These are phyloP conservation scores for Pseudogymnoascus sp. DNA, from an alignment of 2,329 filamentous ascomycete genomes.

Conservation along the genomic window DNA sequence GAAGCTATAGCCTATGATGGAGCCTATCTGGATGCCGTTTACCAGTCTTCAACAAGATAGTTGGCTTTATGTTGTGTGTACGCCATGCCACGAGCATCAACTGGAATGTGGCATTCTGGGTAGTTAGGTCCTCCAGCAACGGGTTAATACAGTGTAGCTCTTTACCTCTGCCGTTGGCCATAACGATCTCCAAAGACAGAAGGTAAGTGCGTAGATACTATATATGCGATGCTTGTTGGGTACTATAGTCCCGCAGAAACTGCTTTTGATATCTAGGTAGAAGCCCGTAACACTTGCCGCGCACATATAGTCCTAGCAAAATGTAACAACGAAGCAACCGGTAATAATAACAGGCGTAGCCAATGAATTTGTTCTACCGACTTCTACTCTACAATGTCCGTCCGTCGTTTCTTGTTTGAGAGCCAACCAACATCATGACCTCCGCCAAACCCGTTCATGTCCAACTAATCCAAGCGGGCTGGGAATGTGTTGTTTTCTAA, in stretches of 20 bases:
- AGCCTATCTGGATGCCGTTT: neutral
- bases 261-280: neutral
- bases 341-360: constrained; percentile 5
- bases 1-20: neutral
- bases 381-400: constrained; percentile 8
- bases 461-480: constrained; percentile 49
- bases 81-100: neutral
- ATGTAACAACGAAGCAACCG: neutral
- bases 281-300: neutral
- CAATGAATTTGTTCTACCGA: constrained; percentile 7
- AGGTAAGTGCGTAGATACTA: neutral
- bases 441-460: neutral
- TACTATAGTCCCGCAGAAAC: neutral
- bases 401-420: neutral
- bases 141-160: neutral
- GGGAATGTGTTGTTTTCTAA: constrained; percentile 63
- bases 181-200: neutral
- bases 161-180: neutral
- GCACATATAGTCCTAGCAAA: neutral
- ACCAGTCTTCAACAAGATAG: neutral
- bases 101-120: neutral
- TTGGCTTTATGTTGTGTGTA: neutral
- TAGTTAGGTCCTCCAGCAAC: neutral
- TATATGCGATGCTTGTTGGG: neutral
- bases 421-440: neutral